Conservation (phyloP, 2,329 filamentous ascomycete genomes). For the Ophiosphaerella korrae region DNA sequence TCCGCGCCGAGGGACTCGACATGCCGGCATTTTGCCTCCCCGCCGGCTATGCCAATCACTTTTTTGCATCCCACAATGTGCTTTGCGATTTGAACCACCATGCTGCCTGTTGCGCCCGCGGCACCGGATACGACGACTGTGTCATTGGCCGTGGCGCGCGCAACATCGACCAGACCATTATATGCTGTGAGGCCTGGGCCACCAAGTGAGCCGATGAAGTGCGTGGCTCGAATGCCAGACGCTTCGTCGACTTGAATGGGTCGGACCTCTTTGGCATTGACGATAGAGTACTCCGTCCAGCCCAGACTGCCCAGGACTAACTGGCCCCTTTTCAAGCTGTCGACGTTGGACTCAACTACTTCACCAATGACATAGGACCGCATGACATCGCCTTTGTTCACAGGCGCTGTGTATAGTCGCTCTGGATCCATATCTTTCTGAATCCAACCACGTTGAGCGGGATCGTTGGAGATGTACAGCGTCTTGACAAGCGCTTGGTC, state of each 20-base stretch:
- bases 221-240: slow-evolving; percentile 48
- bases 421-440: slow-evolving; percentile 46
- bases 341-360: slow-evolving; percentile 63
- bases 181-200: slow-evolving; percentile 71
- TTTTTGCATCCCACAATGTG: slow-evolving; percentile 53
- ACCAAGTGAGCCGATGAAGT: slow-evolving; percentile 56
- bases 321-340: slow-evolving; percentile 60
- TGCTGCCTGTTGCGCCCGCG: slow-evolving; percentile 76
- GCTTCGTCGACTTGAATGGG: slow-evolving; percentile 37
- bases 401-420: slow-evolving; percentile 55
- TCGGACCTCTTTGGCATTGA: slow-evolving; percentile 42
- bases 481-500: slow-evolving; percentile 55
- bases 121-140: slow-evolving; percentile 78
- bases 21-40: slow-evolving; percentile 59
- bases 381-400: slow-evolving; percentile 61
- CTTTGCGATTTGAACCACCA: slow-evolving; percentile 65
- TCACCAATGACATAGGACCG: slow-evolving; percentile 65
- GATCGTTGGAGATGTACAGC: slow-evolving; percentile 58
- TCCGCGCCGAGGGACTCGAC: slow-evolving; percentile 59
- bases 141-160: slow-evolving; percentile 68
- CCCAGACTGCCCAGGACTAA: slow-evolving; percentile 60
- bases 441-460: slow-evolving; percentile 60
- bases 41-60: slow-evolving; percentile 60
- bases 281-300: slow-evolving; percentile 70
- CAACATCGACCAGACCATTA: slow-evolving; percentile 73